Evolutionary conservation across 176 grass and related monocot species (phyloP).

Genomic region (Phyllostachys edulis): DNA sequence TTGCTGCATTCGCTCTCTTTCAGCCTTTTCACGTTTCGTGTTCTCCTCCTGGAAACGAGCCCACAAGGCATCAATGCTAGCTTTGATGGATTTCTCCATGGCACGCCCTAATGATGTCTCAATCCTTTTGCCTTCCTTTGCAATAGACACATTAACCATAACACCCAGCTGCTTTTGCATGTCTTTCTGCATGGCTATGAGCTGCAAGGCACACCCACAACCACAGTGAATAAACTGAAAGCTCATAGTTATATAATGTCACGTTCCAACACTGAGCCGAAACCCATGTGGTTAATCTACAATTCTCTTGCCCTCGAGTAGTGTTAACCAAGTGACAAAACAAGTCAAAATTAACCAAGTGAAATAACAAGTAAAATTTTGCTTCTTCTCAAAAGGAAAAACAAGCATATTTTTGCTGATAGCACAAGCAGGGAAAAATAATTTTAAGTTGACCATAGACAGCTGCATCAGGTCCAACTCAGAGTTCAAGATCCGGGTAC

Average conservation of each 20-base stretch:
- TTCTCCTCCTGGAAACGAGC: slow-evolving; percentile 79
- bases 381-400: background rate
- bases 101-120: slow-evolving; percentile 67
- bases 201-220: slow-evolving; percentile 42
- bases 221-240: slow-evolving; percentile 21
- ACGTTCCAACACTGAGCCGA: background rate
- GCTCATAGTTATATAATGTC: background rate
- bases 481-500: background rate
- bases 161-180: slow-evolving; percentile 81
- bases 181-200: slow-evolving; percentile 81
- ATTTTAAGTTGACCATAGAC: slow-evolving; percentile 6
- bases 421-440: background rate
- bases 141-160: slow-evolving; percentile 51
- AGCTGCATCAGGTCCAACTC: background rate
- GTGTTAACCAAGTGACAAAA: background rate
- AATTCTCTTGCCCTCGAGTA: background rate
- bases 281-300: background rate
- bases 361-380: background rate
- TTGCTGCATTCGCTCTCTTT: slow-evolving; percentile 78
- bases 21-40: slow-evolving; percentile 70
- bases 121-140: slow-evolving; percentile 89
- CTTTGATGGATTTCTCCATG: slow-evolving; percentile 89
- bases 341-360: background rate
- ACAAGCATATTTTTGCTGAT: background rate
- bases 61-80: slow-evolving; percentile 72